A percentile compares a stretch with the other conserved stretches of the same genome.
Conservation (phyloP, 164 flowering plant genomes). For the Euptelea pleiosperma region DNA sequence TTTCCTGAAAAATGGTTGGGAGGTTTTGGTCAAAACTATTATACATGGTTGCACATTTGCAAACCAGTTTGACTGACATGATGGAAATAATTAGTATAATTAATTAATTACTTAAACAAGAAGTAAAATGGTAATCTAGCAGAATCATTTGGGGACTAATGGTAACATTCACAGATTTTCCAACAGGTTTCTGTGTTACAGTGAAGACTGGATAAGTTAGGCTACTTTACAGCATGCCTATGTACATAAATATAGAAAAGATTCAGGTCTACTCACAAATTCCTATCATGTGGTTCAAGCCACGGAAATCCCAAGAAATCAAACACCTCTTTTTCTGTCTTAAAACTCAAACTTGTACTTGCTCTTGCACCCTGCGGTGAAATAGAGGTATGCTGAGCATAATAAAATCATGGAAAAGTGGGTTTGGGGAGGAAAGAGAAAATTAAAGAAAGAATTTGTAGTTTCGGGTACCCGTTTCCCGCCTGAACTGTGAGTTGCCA, state of each 20-base stretch:
- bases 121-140: too few species aligned
- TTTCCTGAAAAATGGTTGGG: too few species aligned
- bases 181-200: too few species aligned
- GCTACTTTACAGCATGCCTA: too few species aligned
- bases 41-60: too few species aligned
- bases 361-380: constrained; percentile 53
- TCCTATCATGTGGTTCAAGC: constrained; percentile 91
- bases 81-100: too few species aligned
- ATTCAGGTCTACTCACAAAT: constrained; percentile 42
- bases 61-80: too few species aligned
- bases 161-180: too few species aligned
- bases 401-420: neutral
- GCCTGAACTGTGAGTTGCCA: constrained; percentile 69
- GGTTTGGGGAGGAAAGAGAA: neutral
- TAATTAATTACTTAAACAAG: too few species aligned
- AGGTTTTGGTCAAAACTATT: too few species aligned
- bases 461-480: constrained; percentile 57
- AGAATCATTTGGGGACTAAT: too few species aligned
- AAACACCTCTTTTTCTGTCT: constrained; percentile 83
- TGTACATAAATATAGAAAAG: neutral
- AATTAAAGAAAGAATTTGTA: neutral
- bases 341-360: constrained; percentile 52
- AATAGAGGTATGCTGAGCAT: neutral
- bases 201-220: too few species aligned
- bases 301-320: constrained; percentile 91